Conservation (phyloP, 208 protist genomes). For the Leishmania major region DNA sequence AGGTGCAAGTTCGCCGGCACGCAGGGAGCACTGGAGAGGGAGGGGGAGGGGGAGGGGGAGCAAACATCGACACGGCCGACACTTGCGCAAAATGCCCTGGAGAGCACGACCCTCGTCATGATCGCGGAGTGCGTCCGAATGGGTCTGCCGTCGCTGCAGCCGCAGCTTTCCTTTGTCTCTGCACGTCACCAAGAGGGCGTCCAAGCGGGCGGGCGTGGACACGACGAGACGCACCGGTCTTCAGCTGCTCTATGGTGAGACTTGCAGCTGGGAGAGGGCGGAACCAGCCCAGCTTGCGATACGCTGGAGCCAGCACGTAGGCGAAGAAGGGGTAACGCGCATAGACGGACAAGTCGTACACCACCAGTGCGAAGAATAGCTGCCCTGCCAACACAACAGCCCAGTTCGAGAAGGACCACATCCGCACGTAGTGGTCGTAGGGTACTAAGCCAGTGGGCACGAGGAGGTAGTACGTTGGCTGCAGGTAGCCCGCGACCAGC, state of each 20-base stretch:
- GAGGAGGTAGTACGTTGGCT: slow-evolving; percentile 78
- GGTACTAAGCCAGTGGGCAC: slow-evolving; percentile 63
- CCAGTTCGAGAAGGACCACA: slow-evolving; percentile 75
- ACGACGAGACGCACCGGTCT: slow-evolving; percentile 28
- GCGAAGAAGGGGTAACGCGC: slow-evolving; percentile 79
- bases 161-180: slow-evolving; percentile 27
- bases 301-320: slow-evolving; percentile 63
- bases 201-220: slow-evolving; percentile 52
- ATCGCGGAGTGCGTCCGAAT: slow-evolving; percentile 15
- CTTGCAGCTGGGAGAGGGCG: slow-evolving; percentile 31
- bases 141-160: not conserved
- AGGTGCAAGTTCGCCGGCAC: not conserved
- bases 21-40: not conserved
- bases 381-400: slow-evolving; percentile 63
- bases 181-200: slow-evolving; percentile 45
- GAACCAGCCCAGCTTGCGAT: slow-evolving; percentile 52
- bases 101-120: not conserved
- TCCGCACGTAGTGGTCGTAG: slow-evolving; percentile 60
- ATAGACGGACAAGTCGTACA: slow-evolving; percentile 84
- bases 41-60: not conserved
- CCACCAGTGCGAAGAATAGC: slow-evolving; percentile 54
- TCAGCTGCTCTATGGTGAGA: slow-evolving; percentile 53
- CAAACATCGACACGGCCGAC: not conserved
- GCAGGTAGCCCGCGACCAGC: slow-evolving; percentile 54
- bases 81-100: not conserved